A percentile compares a stretch with the other conserved stretches of the same genome.
Evolutionary conservation across 768 basidiomycete genomes (phyloP).

Genomic region (Boletus bicolor): DNA sequence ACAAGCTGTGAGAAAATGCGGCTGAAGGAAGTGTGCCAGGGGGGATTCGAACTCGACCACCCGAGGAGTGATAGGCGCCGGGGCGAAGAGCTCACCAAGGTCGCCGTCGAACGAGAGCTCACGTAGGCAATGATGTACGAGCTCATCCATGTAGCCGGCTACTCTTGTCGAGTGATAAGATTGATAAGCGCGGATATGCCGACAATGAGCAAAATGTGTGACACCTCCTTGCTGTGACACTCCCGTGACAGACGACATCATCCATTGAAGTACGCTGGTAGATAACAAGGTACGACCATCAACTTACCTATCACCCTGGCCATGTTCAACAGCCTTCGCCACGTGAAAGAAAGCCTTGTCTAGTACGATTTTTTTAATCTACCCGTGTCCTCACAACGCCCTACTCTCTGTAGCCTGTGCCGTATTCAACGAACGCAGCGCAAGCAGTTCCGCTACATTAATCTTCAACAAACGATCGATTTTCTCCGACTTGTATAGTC

Average conservation of each 20-base stretch:
- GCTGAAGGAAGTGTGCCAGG: conserved; percentile 19
- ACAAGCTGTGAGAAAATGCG: conserved; percentile 18
- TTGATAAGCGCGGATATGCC: background rate
- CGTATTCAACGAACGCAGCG: background rate
- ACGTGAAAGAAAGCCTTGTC: background rate
- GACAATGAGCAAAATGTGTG: background rate
- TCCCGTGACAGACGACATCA: background rate
- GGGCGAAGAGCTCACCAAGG: conserved; percentile 54
- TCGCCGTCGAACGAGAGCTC: conserved; percentile 91
- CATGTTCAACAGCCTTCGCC: background rate
- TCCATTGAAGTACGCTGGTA: background rate
- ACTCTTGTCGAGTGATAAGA: background rate
- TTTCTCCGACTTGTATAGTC: background rate
- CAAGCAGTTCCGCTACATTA: background rate
- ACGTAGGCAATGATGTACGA: conserved; percentile 78
- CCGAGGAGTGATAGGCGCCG: background rate
- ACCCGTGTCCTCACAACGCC: background rate
- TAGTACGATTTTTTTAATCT: background rate
- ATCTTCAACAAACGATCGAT: background rate
- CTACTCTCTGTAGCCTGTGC: background rate
- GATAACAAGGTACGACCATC: too few species aligned
- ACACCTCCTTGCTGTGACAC: background rate
- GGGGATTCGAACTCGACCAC: conserved; percentile 46
- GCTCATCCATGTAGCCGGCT: conserved; percentile 66
- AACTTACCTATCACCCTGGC: background rate